Conservation (phyloP, 805 yeast genomes). For the Candida maris region DNA sequence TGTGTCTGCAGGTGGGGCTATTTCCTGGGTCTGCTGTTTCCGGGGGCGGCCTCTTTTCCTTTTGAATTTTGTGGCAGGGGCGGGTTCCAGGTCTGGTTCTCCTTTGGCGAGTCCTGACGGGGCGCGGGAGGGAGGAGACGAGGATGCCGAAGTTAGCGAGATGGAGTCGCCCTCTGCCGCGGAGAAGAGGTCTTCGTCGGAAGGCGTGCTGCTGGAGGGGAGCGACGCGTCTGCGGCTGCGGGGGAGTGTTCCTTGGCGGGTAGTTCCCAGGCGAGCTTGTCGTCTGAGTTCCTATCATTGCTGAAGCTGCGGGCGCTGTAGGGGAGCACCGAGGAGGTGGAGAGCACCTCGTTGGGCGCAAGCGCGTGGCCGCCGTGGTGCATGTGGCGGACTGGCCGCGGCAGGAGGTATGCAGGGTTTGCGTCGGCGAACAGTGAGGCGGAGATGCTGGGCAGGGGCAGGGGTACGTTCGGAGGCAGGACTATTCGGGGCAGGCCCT, state of each 20-base stretch:
- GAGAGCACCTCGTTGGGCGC: background rate
- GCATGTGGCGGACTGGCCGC: background rate
- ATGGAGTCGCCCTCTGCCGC: background rate
- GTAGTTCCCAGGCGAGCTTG: background rate
- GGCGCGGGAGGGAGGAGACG: background rate
- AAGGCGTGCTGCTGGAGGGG: background rate
- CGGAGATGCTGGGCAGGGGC: conserved; percentile 3
- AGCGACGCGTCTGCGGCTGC: no score
- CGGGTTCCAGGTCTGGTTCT: background rate
- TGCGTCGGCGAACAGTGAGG: background rate
- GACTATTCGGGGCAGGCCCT: conserved; percentile 5
- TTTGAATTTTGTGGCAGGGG: conserved; percentile 5
- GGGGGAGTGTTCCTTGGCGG: background rate
- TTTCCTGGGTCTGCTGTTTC: conserved; percentile 12
- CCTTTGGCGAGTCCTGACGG: no score
- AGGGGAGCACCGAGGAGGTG: background rate
- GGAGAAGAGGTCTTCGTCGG: conserved; percentile 1
- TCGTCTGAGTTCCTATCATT: background rate
- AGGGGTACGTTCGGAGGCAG: conserved; percentile 10
- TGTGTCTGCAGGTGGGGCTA: background rate
- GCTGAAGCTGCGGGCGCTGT: background rate
- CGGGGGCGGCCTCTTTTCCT: conserved; percentile 27
- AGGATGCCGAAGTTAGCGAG: background rate
- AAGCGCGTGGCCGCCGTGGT: background rate
- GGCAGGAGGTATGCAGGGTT: conserved; percentile 1